A percentile compares a stretch with the other conserved stretches of the same genome.
Evolutionary conservation across 2,329 filamentous ascomycete genomes (phyloP).

Genomic region (Fusarium phyllophilum): DNA sequence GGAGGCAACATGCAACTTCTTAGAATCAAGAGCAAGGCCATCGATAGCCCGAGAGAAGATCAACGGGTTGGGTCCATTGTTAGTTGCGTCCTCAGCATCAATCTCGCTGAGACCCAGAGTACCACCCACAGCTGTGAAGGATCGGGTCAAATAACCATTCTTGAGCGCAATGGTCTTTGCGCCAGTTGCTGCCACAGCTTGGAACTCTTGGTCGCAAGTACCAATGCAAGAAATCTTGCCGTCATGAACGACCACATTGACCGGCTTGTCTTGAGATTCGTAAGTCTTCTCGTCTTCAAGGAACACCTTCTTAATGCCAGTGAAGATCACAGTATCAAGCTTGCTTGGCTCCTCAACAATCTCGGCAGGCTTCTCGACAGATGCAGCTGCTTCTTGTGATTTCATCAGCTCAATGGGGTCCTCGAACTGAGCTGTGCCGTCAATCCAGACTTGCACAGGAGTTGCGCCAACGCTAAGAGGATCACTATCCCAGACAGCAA

Average conservation of each 20-base stretch:
- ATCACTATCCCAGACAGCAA: constrained; percentile 72
- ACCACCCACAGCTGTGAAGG: constrained; percentile 70
- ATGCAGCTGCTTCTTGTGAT: constrained; percentile 51
- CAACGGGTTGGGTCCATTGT: constrained; percentile 59
- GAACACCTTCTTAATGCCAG: constrained; percentile 63
- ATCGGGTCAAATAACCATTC: constrained; percentile 69
- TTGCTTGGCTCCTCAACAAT: constrained; percentile 55
- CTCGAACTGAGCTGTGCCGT: constrained; percentile 65
- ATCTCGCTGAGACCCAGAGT: constrained; percentile 72
- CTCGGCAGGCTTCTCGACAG: constrained; percentile 53
- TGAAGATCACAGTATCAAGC: constrained; percentile 61
- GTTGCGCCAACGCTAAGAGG: constrained; percentile 68
- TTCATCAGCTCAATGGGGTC: constrained; percentile 65
- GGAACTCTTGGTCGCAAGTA: constrained; percentile 57
- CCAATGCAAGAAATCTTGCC: constrained; percentile 69
- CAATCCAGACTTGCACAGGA: constrained; percentile 72
- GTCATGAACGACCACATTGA: constrained; percentile 62
- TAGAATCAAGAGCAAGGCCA: constrained; percentile 64
- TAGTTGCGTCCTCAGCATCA: constrained; percentile 63
- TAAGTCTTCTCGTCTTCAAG: constrained; percentile 55
- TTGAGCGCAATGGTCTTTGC: constrained; percentile 58
- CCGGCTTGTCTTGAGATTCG: constrained; percentile 48
- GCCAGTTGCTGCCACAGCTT: constrained; percentile 48
- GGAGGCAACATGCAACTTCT: constrained; percentile 64
- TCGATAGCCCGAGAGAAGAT: constrained; percentile 68